Evolutionary conservation across 306 rosid genomes (phyloP), one percentile per base, ranked within the genome.

Genomic region (Cucurbita moschata): DNA sequence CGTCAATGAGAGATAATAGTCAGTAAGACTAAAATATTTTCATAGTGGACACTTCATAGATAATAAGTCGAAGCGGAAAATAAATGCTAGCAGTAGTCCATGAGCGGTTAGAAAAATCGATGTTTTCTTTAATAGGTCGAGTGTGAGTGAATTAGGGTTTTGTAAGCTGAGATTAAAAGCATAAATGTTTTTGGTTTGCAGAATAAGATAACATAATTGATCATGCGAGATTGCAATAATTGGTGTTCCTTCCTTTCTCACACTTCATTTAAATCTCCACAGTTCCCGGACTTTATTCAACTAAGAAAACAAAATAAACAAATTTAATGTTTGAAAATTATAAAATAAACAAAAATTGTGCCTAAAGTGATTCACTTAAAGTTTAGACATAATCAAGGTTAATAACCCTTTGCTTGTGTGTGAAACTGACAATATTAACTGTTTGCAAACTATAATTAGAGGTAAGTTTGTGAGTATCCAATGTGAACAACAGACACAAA

Each of bases 121-220:
- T 26, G 26, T 26, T 26, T 26, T 26, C 2, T 26, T 26, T 26
- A 26, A 26, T 26, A 26, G 26, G 26, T 26, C 26, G 26, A 26
- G 26, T 26, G 35, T 30, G 35, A 30, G 35, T 30, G 35, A 75
- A 80, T 79, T 70, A 79, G 75, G 58, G 64, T 65, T 77, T 69
- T 38, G 56, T 50, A 50, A 50, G 61, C 46, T 46, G 51, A 21
- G 18, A 59, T 47, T 18, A n/a, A 40, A 8, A 60, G 5, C 21
- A 4, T 37, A 60, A 60, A 60, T 60, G 15, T 70, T 47, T 62
- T 59, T 79, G 64, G 68, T 80, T 61, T 77, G 77, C 43, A 43
- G 73, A 57, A 7, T 54, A 78, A 75, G 81, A 74, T 44, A 78
- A 72, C 80, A 82, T 76, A 35, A 79, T 82, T 72, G 70, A 55